Evolutionary conservation across 169 alveolate species (phyloP).

Genomic region (Eimeria sp.): DNA sequence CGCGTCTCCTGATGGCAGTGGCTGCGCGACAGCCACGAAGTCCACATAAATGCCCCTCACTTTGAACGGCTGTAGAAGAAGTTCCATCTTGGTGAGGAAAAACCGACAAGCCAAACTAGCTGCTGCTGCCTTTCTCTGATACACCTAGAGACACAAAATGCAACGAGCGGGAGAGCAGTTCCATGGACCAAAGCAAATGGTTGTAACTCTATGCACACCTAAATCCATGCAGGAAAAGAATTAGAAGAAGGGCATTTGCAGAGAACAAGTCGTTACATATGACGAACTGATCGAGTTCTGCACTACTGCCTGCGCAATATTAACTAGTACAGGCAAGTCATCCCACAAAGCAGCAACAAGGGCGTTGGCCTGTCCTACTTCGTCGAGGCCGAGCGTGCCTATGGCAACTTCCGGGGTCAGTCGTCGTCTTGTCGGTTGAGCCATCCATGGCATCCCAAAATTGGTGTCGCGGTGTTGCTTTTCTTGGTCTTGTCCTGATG

Average conservation of each 20-base stretch:
- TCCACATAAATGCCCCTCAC: constrained; percentile 42
- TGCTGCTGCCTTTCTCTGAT: constrained; percentile 80
- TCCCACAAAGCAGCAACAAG: constrained; percentile 1
- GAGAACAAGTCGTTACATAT: not conserved
- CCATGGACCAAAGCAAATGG: not conserved
- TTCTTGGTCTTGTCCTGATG: constrained; percentile 34
- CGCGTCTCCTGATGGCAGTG: not conserved
- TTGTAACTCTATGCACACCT: not conserved
- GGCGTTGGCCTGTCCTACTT: constrained; percentile 60
- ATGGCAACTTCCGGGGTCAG: constrained; percentile 81
- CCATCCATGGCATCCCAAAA: constrained; percentile 81
- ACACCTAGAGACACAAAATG: constrained; percentile 30
- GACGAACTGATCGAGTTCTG: not conserved
- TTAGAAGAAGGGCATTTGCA: not conserved
- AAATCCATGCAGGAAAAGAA: not conserved
- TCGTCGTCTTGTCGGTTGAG: constrained; percentile 74
- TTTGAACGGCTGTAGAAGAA: constrained; percentile 73
- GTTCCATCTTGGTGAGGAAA: constrained; percentile 77
- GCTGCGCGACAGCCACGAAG: constrained; percentile 4
- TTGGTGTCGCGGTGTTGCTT: constrained; percentile 34
- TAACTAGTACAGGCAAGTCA: not conserved
- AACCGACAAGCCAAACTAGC: constrained; percentile 83
- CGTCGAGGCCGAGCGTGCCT: constrained; percentile 77
- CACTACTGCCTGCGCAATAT: not conserved
- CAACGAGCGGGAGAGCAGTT: not conserved